phyloP scores from a whole-genome alignment of 2,329 filamentous ascomycete species.

The Truncatella angustata region DNA sequence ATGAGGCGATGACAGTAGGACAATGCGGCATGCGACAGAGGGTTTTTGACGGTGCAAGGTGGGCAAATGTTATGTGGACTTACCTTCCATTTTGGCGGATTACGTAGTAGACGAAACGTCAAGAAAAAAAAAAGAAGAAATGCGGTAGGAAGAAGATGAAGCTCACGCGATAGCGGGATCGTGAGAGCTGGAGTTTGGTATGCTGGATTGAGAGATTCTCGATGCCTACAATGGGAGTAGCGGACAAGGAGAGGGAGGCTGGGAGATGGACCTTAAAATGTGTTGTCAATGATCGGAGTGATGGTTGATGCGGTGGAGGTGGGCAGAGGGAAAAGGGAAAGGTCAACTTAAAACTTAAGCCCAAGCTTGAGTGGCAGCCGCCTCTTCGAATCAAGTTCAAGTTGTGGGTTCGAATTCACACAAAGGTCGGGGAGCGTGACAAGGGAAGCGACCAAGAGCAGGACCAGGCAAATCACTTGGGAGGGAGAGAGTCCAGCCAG shows the following conservation, averaged over 20 bases:
- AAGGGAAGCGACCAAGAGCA: neutral
- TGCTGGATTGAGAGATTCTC: conserved; percentile 16
- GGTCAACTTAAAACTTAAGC: neutral
- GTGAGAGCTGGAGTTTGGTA: conserved; percentile 28
- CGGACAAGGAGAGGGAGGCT: conserved; percentile 33
- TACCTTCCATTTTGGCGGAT: conserved; percentile 64
- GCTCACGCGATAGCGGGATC: conserved; percentile 35
- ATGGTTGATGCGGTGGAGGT: conserved; percentile 12
- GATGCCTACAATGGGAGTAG: conserved; percentile 32
- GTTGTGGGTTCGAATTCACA: conserved; percentile 9
- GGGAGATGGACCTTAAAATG: conserved; percentile 31
- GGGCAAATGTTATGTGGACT: conserved; percentile 36
- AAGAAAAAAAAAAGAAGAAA: conserved; percentile 20
- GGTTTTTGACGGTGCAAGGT: neutral
- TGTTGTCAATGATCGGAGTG: conserved; percentile 14
- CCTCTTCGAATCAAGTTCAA: neutral
- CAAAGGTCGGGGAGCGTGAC: too few relatives aligned
- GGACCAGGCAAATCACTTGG: too few relatives aligned
- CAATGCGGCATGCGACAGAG: neutral
- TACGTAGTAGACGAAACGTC: conserved; percentile 35
- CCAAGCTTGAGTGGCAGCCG: neutral
- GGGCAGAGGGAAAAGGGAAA: conserved; percentile 9
- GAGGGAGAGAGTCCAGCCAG: too few relatives aligned
- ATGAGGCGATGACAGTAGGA: conserved; percentile 14
- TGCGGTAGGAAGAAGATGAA: conserved; percentile 24